phyloP scores from a whole-genome alignment of 1,284 basidiomycete species.

The Moniliophthora roreri region DNA sequence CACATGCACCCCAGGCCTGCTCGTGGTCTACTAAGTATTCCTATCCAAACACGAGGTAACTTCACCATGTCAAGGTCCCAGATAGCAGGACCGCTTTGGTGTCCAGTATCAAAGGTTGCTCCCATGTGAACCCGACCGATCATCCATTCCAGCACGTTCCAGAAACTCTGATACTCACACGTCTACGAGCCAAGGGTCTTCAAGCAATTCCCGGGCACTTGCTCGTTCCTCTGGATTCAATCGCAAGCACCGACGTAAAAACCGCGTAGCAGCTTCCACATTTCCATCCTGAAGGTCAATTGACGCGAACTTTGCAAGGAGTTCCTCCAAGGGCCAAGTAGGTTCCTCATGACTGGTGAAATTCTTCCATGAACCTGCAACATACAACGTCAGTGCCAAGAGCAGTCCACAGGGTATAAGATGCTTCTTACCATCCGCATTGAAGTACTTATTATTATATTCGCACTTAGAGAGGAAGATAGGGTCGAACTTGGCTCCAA shows the following conservation, averaged over 20 bases:
- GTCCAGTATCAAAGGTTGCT: too few species aligned
- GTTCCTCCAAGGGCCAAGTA: constrained; percentile 1
- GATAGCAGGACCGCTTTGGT: too few species aligned
- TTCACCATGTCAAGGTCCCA: too few species aligned
- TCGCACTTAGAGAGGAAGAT: constrained; percentile 3
- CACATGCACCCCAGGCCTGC: too few species aligned
- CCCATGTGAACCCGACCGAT: too few species aligned
- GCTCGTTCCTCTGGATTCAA: constrained; percentile 9
- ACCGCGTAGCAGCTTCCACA: not conserved
- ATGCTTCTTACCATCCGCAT: not conserved
- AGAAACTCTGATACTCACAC: too few species aligned
- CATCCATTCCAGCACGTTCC: too few species aligned
- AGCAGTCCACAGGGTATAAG: not conserved
- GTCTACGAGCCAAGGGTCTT: constrained; percentile 8
- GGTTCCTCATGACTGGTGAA: constrained; percentile 4
- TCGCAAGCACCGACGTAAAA: constrained; percentile 2
- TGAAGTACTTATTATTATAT: constrained; percentile 1
- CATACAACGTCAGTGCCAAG: not conserved
- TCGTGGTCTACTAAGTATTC: too few species aligned
- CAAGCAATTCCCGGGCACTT: constrained; percentile 5
- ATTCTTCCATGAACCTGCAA: not conserved
- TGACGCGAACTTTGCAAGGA: constrained; percentile 1
- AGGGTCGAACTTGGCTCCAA: constrained; percentile 19
- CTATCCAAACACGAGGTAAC: too few species aligned
- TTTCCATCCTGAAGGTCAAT: not conserved